Percentiles rank a stretch among this genome's conserved stretches.
Conservation (phyloP, 2,329 filamentous ascomycete genomes). For the Sclerotinia nivalis region DNA sequence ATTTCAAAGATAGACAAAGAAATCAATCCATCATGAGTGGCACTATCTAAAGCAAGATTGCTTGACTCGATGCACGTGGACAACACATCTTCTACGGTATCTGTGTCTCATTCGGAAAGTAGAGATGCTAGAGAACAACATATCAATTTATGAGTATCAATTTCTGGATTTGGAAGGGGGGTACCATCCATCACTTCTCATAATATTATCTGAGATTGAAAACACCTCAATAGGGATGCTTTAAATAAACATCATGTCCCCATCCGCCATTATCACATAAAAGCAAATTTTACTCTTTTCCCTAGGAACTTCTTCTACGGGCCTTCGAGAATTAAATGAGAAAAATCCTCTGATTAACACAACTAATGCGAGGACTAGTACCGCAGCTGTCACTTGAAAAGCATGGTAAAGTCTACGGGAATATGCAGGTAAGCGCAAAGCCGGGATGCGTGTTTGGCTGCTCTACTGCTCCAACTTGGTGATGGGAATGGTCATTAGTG, state of each 20-base stretch:
- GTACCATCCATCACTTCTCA: slow-evolving; percentile 20
- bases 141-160: slow-evolving; percentile 8
- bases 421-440: slow-evolving; percentile 38
- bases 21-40: slow-evolving; percentile 34
- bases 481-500: slow-evolving; percentile 22
- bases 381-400: slow-evolving; percentile 46
- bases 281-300: slow-evolving; percentile 28
- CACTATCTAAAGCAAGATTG: slow-evolving; percentile 38
- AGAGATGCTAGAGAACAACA: slow-evolving; percentile 8
- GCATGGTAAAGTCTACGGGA: slow-evolving; percentile 32
- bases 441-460: slow-evolving; percentile 28
- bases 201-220: slow-evolving; percentile 9
- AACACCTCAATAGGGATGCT: background rate
- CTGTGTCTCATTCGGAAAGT: slow-evolving; percentile 21
- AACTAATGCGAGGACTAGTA: slow-evolving; percentile 41
- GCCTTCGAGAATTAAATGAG: slow-evolving; percentile 46
- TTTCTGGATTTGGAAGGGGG: slow-evolving; percentile 24
- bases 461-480: slow-evolving; percentile 27
- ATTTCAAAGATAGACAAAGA: slow-evolving; percentile 51
- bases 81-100: slow-evolving; percentile 28
- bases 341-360: slow-evolving; percentile 35
- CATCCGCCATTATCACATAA: slow-evolving; percentile 36
- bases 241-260: slow-evolving; percentile 32
- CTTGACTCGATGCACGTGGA: slow-evolving; percentile 60
- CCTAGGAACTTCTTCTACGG: slow-evolving; percentile 41